Conservation (phyloP, 441 rosid genomes). For the Pelargonium cotyledonis region DNA sequence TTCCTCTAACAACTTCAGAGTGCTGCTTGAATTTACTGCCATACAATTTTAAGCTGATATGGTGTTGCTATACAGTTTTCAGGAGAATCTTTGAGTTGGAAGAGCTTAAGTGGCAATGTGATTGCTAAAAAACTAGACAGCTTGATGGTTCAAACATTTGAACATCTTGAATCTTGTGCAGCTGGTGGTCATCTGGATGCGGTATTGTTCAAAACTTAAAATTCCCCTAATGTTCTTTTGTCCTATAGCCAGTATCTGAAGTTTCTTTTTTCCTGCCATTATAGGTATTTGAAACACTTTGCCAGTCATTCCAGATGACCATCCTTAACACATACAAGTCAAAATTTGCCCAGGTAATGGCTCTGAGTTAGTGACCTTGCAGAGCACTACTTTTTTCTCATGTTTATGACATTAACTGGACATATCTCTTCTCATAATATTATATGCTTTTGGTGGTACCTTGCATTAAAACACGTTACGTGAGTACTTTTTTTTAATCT, state of each 20-base stretch:
- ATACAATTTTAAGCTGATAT: constrained; percentile 10
- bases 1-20: not conserved
- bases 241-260: not conserved
- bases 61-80: constrained; percentile 37
- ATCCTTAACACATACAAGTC: constrained; percentile 61
- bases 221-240: not conserved
- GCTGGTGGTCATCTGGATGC: constrained; percentile 44
- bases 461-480: not conserved
- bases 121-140: constrained; percentile 63
- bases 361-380: not conserved
- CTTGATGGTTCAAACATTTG: constrained; percentile 63
- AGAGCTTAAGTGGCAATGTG: constrained; percentile 35
- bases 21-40: not conserved
- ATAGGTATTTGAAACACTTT: constrained; percentile 68
- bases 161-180: constrained; percentile 71
- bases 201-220: constrained; percentile 35
- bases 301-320: constrained; percentile 52
- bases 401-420: not conserved
- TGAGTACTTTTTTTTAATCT: not conserved
- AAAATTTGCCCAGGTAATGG: constrained; percentile 70
- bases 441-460: not conserved
- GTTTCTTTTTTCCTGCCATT: not conserved
- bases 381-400: not conserved
- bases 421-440: not conserved
- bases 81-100: constrained; percentile 33